These are phyloP conservation scores for Podaxis pistillaris DNA, from an alignment of 768 basidiomycete genomes.

Conservation along the genomic window DNA sequence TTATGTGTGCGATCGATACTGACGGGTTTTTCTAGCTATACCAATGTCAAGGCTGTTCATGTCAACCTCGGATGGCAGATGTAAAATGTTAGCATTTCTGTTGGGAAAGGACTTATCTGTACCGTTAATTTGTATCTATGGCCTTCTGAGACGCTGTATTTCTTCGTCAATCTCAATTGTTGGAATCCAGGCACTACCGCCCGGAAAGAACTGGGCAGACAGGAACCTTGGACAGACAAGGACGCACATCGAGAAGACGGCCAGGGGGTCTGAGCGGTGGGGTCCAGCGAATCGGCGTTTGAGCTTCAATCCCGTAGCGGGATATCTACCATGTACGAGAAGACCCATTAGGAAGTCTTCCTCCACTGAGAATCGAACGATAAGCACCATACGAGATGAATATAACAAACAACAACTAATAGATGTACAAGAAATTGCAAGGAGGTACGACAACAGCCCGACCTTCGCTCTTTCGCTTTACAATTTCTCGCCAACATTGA, in stretches of 20 bases:
- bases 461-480: not conserved
- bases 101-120: not conserved
- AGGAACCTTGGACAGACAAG: no score
- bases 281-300: no score
- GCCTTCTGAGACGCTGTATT: no score
- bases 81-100: slow-evolving; percentile 15
- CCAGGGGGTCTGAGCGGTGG: no score
- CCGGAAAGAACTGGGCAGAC: no score
- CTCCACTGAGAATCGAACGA: not conserved
- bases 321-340: no score
- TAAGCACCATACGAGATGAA: not conserved
- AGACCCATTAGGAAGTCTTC: no score
- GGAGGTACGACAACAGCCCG: not conserved
- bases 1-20: not conserved
- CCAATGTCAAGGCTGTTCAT: slow-evolving; percentile 68
- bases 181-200: no score
- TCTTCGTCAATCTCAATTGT: no score
- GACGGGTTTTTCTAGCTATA: slow-evolving; percentile 42
- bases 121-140: not conserved
- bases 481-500: slow-evolving; percentile 41
- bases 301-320: no score
- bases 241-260: no score
- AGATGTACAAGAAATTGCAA: not conserved
- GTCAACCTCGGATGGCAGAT: slow-evolving; percentile 48
- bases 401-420: not conserved